Percentiles rank a stretch among this genome's conserved stretches.
phyloP scores from a whole-genome alignment of 2,329 filamentous ascomycete genomes.

The Polytolypa hystricis region DNA sequence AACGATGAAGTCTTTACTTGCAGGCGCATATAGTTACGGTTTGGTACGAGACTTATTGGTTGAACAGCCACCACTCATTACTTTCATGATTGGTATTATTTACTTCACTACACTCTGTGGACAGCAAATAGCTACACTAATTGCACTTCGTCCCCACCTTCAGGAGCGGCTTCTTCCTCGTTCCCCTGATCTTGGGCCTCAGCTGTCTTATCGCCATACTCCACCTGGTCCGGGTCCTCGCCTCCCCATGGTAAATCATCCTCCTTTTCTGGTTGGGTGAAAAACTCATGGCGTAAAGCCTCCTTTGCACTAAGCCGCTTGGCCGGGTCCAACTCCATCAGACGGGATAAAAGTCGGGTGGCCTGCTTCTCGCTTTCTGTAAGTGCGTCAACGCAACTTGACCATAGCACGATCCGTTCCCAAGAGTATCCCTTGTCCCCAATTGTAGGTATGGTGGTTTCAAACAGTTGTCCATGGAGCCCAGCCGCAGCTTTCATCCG shows the following conservation, averaged over 20 bases:
- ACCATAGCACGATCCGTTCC: conserved; percentile 93
- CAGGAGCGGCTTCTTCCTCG: conserved; percentile 6
- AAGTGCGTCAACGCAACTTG: conserved; percentile 61
- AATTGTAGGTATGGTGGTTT: conserved; percentile 86
- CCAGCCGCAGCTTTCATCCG: conserved; percentile 75
- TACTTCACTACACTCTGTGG: no score
- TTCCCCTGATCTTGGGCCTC: neutral
- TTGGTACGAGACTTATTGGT: no score
- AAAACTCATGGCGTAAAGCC: conserved; percentile 35
- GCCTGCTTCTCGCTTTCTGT: conserved; percentile 36
- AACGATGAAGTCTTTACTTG: no score
- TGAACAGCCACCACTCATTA: no score
- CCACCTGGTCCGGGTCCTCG: conserved; percentile 3
- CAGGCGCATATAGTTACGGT: no score
- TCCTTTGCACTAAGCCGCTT: conserved; percentile 34
- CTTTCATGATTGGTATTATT: no score
- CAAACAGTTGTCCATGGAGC: conserved; percentile 81
- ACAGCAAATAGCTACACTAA: conserved; percentile 5
- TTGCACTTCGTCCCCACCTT: conserved; percentile 10
- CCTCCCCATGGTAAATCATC: conserved; percentile 14
- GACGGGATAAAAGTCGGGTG: conserved; percentile 29
- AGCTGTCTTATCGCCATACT: neutral
- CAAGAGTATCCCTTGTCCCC: conserved; percentile 74
- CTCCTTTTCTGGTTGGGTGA: conserved; percentile 26
- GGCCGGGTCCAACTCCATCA: conserved; percentile 35